These are phyloP conservation scores for Diaporthe caulivora DNA, from an alignment of 2,329 filamentous ascomycete genomes.

Conservation along the genomic window DNA sequence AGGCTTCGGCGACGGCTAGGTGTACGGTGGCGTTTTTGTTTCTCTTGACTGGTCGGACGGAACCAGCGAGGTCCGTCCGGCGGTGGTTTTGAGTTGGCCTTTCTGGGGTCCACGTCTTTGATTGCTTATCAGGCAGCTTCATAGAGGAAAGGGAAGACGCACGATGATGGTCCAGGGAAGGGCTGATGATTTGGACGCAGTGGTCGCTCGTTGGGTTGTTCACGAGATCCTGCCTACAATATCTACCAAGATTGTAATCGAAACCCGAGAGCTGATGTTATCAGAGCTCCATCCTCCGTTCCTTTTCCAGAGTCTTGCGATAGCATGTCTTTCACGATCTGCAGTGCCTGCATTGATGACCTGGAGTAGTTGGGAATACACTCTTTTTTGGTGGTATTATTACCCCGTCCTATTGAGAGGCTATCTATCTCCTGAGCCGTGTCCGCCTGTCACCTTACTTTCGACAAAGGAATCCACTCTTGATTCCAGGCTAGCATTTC, in stretches of 20 bases:
- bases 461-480: not conserved
- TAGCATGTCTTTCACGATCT: not conserved
- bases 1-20: conserved; percentile 2
- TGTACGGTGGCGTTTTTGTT: conserved; percentile 32
- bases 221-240: conserved; percentile 23
- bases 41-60: not conserved
- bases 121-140: not conserved
- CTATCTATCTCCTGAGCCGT: not conserved
- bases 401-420: conserved; percentile 15
- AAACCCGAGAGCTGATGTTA: conserved; percentile 1
- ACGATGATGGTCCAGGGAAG: conserved; percentile 16
- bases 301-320: not conserved
- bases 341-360: no score
- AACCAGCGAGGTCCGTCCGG: conserved; percentile 21
- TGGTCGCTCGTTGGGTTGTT: conserved; percentile 29
- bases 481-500: not conserved
- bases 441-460: not conserved
- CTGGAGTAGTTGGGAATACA: not conserved
- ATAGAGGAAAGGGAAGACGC: conserved; percentile 19
- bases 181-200: conserved; percentile 31
- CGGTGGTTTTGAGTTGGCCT: not conserved
- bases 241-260: conserved; percentile 33
- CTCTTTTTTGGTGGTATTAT: not conserved
- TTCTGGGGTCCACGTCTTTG: not conserved
- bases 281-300: not conserved